Evolutionary conservation across 176 grass and related monocot genomes (phyloP), one percentile per base, ranked within the genome.

Genomic region (Melocanna baccifera): DNA sequence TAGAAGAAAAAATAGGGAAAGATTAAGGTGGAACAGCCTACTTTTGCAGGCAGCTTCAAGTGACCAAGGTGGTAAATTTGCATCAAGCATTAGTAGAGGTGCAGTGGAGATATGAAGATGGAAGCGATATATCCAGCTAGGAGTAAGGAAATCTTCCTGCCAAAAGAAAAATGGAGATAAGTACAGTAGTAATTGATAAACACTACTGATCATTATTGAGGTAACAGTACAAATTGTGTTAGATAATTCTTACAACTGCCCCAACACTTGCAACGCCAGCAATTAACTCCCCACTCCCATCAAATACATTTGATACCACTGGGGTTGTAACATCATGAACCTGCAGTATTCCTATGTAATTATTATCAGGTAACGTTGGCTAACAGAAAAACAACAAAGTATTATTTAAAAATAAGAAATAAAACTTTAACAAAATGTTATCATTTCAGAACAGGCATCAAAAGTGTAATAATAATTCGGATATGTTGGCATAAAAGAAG

Each of bases 51-150:
- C 87, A 52, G 87, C 80, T 93, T 93, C 69, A 80, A 98, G 89
- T 71, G 96, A 90, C 25, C 77, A 40, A 80, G 80, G 62, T 69
- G 85, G 74, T 84, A 98, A 93, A 90, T 98, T 98, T 46, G 96
- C 96, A 93, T 98, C 96, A 79, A 98, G 81, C 81, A 98, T 93
- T 85, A 95, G 69, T 72, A 95, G 76, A 40, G 96, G 89, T 81
- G 96, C 93, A 85, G 25, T 34, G 41, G 75, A 78, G 36, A 98
- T 92, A 85, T 64, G 85, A 58, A 9, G 43, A 75, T 50, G 51
- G 86, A 98, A 98, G 46, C 53, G 87, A 69, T 83, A 48, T 85
- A 98, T 85, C 89, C 91, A 98, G 81, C 56, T 92, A 74, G 92
- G 85, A 76, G 73, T 92, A 85, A 98, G 80, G 84, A 87, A 92